Evolutionary conservation across 352 stramenopile genomes (phyloP).

Genomic region (Phytopythium cucurbitacearum): DNA sequence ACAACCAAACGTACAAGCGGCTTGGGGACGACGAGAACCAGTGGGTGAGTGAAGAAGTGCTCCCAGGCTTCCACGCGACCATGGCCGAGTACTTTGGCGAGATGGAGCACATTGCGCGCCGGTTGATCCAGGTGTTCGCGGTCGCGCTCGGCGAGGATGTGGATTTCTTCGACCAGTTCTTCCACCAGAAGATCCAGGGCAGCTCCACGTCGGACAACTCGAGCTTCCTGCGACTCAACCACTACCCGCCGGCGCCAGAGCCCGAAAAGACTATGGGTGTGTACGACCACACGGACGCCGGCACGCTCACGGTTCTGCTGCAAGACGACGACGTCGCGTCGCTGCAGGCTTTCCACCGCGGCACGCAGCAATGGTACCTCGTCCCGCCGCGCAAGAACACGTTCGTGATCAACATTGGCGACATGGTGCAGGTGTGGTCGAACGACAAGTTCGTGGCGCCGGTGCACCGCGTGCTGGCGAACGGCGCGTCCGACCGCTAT

Average conservation of each 20-base stretch:
- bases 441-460: slow-evolving; percentile 49
- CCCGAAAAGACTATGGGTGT: slow-evolving; percentile 45
- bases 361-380: slow-evolving; percentile 37
- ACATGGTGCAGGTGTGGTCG: slow-evolving; percentile 58
- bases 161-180: slow-evolving; percentile 60
- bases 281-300: slow-evolving; percentile 53
- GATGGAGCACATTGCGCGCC: slow-evolving; percentile 50
- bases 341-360: slow-evolving; percentile 45
- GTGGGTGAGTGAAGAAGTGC: slow-evolving; percentile 37
- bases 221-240: slow-evolving; percentile 90
- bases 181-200: slow-evolving; percentile 9
- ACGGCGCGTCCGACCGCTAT: slow-evolving; percentile 28
- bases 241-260: slow-evolving; percentile 75
- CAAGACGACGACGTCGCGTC: slow-evolving; percentile 60
- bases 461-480: slow-evolving; percentile 49
- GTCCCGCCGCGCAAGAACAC: slow-evolving; percentile 40
- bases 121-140: slow-evolving; percentile 52
- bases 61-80: slow-evolving; percentile 50
- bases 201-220: slow-evolving; percentile 49
- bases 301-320: slow-evolving; percentile 49
- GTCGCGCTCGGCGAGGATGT: slow-evolving; percentile 40
- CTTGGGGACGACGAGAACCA: slow-evolving; percentile 87
- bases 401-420: slow-evolving; percentile 62
- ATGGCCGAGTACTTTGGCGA: slow-evolving; percentile 40
- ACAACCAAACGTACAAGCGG: slow-evolving; percentile 37